Percentiles rank a stretch among this genome's conserved stretches.
These are phyloP conservation scores for Lodderomyces orthopsilosis DNA, from an alignment of 1,139 yeast genomes.

Conservation along the genomic window DNA sequence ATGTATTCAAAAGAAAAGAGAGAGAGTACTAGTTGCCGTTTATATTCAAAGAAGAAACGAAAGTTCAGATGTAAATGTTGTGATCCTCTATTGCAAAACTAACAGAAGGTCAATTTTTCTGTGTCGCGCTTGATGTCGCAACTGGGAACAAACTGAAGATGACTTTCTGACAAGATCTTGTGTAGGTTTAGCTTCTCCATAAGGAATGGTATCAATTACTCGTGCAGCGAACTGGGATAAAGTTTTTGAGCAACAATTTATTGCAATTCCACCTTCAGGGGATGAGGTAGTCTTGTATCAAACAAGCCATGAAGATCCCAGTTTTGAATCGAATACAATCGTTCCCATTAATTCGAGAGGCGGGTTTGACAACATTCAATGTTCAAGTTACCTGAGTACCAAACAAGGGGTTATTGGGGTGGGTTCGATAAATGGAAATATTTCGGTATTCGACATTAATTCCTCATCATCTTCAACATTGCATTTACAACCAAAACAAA, in stretches of 20 bases:
- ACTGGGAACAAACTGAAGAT: too few species aligned
- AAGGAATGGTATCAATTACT: slow-evolving; percentile 51
- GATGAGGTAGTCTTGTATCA: slow-evolving; percentile 65
- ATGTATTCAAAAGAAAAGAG: too few species aligned
- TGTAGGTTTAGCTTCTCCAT: too few species aligned
- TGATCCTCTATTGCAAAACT: too few species aligned
- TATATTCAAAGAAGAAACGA: too few species aligned
- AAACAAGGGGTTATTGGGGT: slow-evolving; percentile 64
- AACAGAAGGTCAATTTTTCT: too few species aligned
- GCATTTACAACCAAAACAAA: slow-evolving; percentile 60
- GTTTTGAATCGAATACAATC: slow-evolving; percentile 37
- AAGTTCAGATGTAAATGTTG: too few species aligned
- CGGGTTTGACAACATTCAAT: slow-evolving; percentile 72
- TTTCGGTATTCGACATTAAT: slow-evolving; percentile 61
- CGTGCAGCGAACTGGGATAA: slow-evolving; percentile 62
- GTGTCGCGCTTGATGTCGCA: neutral
- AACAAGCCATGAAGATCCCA: slow-evolving; percentile 44
- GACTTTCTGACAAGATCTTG: too few species aligned
- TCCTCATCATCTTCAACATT: slow-evolving; percentile 36
- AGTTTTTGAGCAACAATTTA: slow-evolving; percentile 52
- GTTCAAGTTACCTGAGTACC: slow-evolving; percentile 61
- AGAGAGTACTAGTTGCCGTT: too few species aligned
- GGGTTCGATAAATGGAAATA: slow-evolving; percentile 71
- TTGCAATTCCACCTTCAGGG: slow-evolving; percentile 65
- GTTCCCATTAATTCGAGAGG: slow-evolving; percentile 49